Evolutionary conservation across 2,329 filamentous ascomycete species (phyloP).

Genomic region (Macrophomina pseudophaseolina): DNA sequence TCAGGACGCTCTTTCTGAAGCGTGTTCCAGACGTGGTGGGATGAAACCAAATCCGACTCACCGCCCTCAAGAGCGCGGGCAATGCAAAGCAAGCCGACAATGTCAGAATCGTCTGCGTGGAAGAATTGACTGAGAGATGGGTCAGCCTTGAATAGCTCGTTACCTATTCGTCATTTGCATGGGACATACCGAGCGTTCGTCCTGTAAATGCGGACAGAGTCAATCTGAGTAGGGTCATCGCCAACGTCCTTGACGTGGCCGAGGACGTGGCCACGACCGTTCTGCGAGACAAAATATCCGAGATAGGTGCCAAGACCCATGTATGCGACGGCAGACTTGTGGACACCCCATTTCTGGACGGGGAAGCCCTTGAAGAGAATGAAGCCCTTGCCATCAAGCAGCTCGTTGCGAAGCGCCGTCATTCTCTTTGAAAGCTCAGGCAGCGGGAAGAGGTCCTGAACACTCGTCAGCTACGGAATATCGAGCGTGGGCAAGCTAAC

Average conservation of each 20-base stretch:
- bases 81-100: slow-evolving; percentile 83
- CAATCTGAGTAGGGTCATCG: slow-evolving; percentile 79
- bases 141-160: not conserved
- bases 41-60: slow-evolving; percentile 79
- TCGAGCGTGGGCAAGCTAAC: not conserved
- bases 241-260: slow-evolving; percentile 90
- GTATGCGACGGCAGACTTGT: slow-evolving; percentile 85
- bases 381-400: slow-evolving; percentile 87
- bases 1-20: slow-evolving; percentile 77
- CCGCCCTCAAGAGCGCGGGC: slow-evolving; percentile 79
- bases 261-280: slow-evolving; percentile 81
- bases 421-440: slow-evolving; percentile 62
- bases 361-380: slow-evolving; percentile 88
- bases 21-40: slow-evolving; percentile 81
- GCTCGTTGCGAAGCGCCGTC: slow-evolving; percentile 63
- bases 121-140: slow-evolving; percentile 69
- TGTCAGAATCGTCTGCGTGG: slow-evolving; percentile 81
- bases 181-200: slow-evolving; percentile 70
- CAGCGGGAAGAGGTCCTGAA: slow-evolving; percentile 63
- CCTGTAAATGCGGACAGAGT: slow-evolving; percentile 87
- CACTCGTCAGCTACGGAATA: not conserved
- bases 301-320: slow-evolving; percentile 85
- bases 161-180: not conserved
- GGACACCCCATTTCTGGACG: slow-evolving; percentile 73
- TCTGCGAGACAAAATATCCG: slow-evolving; percentile 87